Evolutionary conservation across 306 rosid species (phyloP).

Genomic region (Vicia villosa): DNA sequence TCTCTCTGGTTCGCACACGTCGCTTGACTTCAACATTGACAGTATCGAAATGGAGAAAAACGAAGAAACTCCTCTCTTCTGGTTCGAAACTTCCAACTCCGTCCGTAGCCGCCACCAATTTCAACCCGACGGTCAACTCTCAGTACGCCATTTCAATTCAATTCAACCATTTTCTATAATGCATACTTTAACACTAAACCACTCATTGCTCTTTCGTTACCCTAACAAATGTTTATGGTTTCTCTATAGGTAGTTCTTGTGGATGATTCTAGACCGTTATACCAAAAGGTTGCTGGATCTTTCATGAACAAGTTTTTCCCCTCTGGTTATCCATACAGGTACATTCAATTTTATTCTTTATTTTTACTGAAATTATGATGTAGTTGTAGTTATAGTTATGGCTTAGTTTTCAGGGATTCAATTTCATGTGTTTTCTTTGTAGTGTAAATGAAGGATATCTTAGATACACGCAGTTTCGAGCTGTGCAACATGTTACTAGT

Average conservation of each 20-base stretch:
- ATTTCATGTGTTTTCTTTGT: conserved; percentile 30
- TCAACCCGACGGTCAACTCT: conserved; percentile 61
- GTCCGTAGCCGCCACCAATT: conserved; percentile 63
- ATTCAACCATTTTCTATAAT: neutral
- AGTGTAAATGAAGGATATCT: conserved; percentile 96
- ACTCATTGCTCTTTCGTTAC: neutral
- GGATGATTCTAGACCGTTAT: conserved; percentile 69
- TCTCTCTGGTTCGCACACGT: neutral
- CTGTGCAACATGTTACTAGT: conserved; percentile 74
- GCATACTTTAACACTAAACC: too few species aligned
- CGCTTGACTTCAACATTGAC: neutral
- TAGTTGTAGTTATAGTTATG: neutral
- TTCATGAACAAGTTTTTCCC: conserved; percentile 82
- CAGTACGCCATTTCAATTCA: conserved; percentile 44
- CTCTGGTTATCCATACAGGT: conserved; percentile 94
- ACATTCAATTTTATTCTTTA: neutral
- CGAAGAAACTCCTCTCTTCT: conserved; percentile 43
- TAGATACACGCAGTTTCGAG: conserved; percentile 91
- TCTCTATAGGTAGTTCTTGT: conserved; percentile 53
- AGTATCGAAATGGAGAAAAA: conserved; percentile 49
- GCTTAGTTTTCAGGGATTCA: neutral
- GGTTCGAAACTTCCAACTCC: conserved; percentile 75
- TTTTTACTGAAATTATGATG: neutral
- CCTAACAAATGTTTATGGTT: conserved; percentile 13
- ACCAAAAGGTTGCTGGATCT: conserved; percentile 59